These are phyloP conservation scores for Saccharomycopsis fermentans DNA, from an alignment of 805 yeast genomes.

Conservation along the genomic window DNA sequence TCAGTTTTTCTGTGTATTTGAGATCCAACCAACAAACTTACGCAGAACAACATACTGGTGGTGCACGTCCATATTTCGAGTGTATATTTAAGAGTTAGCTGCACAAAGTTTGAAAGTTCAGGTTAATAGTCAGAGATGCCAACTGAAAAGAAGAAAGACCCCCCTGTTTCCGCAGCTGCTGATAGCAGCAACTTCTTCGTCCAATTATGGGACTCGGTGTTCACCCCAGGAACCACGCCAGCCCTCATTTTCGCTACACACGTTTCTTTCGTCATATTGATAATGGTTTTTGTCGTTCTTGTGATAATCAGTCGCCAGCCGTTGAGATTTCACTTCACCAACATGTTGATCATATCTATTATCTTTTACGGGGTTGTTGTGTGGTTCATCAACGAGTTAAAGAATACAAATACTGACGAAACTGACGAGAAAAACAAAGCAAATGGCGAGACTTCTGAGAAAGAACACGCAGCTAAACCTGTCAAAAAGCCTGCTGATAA, in stretches of 20 bases:
- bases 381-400: conserved; percentile 78
- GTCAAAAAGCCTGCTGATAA: conserved; percentile 18
- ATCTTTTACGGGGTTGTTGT: conserved; percentile 70
- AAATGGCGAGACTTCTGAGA: no score
- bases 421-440: conserved; percentile 31
- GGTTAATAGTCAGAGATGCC: no score
- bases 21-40: no score
- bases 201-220: conserved; percentile 83
- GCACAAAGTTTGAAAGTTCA: no score
- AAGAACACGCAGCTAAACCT: no score
- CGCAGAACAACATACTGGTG: no score
- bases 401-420: conserved; percentile 18
- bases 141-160: no score
- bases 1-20: no score
- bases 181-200: conserved; percentile 32
- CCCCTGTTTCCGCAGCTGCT: not conserved
- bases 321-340: conserved; percentile 46
- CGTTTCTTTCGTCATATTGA: conserved; percentile 59
- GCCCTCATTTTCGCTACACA: conserved; percentile 86
- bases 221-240: conserved; percentile 90
- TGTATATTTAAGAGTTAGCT: no score
- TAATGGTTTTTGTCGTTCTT: conserved; percentile 46
- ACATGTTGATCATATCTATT: conserved; percentile 44
- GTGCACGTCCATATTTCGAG: no score
- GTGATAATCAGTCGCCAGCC: conserved; percentile 48